These are phyloP conservation scores for Croton setiger DNA, from an alignment of 441 rosid species.

Conservation along the genomic window DNA sequence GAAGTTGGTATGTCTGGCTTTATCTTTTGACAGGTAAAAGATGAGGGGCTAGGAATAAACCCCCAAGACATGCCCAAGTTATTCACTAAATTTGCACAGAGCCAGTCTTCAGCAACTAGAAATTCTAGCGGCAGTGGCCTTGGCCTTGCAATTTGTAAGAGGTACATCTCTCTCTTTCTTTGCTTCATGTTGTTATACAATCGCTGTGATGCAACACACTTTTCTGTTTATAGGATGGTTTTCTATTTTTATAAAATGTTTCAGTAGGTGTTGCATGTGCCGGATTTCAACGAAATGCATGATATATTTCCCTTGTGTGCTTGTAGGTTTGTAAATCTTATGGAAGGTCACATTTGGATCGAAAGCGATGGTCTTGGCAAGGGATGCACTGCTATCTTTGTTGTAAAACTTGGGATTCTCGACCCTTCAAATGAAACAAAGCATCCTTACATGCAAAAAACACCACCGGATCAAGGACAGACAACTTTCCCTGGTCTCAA, in stretches of 20 bases:
- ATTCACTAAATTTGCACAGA: constrained; percentile 87
- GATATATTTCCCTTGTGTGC: constrained; percentile 9
- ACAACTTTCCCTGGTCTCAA: constrained; percentile 73
- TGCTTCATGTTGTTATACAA: background rate
- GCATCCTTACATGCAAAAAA: constrained; percentile 38
- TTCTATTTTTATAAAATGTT: background rate
- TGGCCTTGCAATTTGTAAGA: constrained; percentile 98
- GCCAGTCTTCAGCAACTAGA: constrained; percentile 59
- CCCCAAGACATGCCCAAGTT: constrained; percentile 85
- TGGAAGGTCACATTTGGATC: constrained; percentile 96
- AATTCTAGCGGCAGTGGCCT: constrained; percentile 90
- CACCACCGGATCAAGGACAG: constrained; percentile 40
- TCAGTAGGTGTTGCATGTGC: background rate
- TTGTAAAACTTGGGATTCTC: constrained; percentile 68
- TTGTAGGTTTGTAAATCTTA: constrained; percentile 86
- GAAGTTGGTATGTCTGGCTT: constrained; percentile 18
- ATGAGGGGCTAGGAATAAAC: constrained; percentile 76
- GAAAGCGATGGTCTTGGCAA: constrained; percentile 94
- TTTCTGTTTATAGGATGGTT: background rate
- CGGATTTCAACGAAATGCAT: background rate
- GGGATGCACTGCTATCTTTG: constrained; percentile 76
- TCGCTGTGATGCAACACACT: background rate
- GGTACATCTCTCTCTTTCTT: constrained; percentile 38
- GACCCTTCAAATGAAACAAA: constrained; percentile 53
- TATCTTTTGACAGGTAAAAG: constrained; percentile 64